Percentiles rank a stretch among this genome's conserved stretches.
These are phyloP conservation scores for Pseudogymnoascus sp. DNA, from an alignment of 2,329 filamentous ascomycete genomes.

Conservation along the genomic window DNA sequence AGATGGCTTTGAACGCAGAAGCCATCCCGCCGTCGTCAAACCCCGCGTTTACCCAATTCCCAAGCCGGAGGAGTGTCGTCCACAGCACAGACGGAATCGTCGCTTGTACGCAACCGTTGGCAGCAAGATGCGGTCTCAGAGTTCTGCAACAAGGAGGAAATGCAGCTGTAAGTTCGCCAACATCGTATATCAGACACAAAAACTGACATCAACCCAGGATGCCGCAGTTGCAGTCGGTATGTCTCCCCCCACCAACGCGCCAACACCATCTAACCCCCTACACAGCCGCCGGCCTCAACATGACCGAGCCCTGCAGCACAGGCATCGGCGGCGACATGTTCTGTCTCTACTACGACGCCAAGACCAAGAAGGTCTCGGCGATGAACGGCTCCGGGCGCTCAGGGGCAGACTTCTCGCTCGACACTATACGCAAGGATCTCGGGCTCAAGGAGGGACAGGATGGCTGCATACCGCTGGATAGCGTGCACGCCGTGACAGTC, in stretches of 20 bases:
- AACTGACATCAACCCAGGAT: neutral
- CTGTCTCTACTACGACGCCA: slow-evolving; percentile 82
- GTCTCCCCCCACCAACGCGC: too few species aligned
- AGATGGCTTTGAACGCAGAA: slow-evolving; percentile 26
- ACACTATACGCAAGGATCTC: slow-evolving; percentile 61
- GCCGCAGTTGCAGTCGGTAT: neutral
- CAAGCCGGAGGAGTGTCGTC: slow-evolving; percentile 81
- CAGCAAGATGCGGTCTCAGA: slow-evolving; percentile 77
- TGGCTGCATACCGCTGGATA: slow-evolving; percentile 61
- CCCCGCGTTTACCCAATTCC: slow-evolving; percentile 51
- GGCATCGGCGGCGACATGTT: slow-evolving; percentile 98
- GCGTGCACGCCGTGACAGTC: slow-evolving; percentile 74
- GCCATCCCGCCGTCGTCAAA: slow-evolving; percentile 24
- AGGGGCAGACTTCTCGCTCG: slow-evolving; percentile 58
- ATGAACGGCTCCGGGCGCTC: slow-evolving; percentile 92
- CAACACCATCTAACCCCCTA: too few species aligned
- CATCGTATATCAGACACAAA: neutral
- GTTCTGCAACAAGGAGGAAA: slow-evolving; percentile 53
- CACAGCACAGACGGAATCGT: slow-evolving; percentile 91
- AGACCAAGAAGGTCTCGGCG: slow-evolving; percentile 70
- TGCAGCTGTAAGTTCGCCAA: neutral
- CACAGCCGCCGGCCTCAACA: slow-evolving; percentile 77
- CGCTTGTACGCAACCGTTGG: slow-evolving; percentile 80
- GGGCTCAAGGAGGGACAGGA: slow-evolving; percentile 49
- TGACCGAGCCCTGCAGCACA: slow-evolving; percentile 87